Evolutionary conservation across 208 protist genomes (phyloP), one percentile per base, ranked within the genome.

Genomic region (Angomonas ambiguus): DNA sequence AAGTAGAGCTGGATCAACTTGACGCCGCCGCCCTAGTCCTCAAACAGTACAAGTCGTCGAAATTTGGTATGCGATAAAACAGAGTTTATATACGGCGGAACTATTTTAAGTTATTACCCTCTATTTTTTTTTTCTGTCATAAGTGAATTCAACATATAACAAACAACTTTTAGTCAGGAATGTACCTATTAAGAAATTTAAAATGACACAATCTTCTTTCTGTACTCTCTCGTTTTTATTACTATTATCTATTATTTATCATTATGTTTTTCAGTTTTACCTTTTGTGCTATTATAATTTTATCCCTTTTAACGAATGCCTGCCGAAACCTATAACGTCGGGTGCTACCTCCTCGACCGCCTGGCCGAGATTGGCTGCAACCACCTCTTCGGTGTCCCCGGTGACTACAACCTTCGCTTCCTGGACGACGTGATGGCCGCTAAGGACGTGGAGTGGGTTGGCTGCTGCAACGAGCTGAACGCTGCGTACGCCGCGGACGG

Each of bases 391-490:
- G 75, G 69, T 51, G 72, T 82, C 25, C 79, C 79, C 56, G 75
- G 72, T 55, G 79, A 85, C 65, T 81, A 80, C 71, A 81, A 74
- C 58, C 71, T 81, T 57, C 75, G 74, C 66, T 85, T 82, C 62
- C 68, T 79, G 28, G 75, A 82, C 45, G 72, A 85, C 67, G 59
- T 79, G 45, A 57, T 62, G 55, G 71, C 74, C 61, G 33, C 57
- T 22, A 16, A 70, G 48, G 64, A 24, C 35, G 38, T 85, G n/a
- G 31, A 77, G 65, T 80, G 74, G 71, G 72, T 80, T 20, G 71
- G 79, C 27, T 84, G 79, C 69, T 65, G 67, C 28, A 80, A 84
- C 65, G 74, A 80, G 66, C 75, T 79, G 66, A 83, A 83, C 70
- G 77, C 69, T n/a, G 77, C 77, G 27, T 79, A 79, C 69, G 72